Evolutionary conservation across 1,284 basidiomycete genomes (phyloP).

Genomic region (Meripilus lineatus): DNA sequence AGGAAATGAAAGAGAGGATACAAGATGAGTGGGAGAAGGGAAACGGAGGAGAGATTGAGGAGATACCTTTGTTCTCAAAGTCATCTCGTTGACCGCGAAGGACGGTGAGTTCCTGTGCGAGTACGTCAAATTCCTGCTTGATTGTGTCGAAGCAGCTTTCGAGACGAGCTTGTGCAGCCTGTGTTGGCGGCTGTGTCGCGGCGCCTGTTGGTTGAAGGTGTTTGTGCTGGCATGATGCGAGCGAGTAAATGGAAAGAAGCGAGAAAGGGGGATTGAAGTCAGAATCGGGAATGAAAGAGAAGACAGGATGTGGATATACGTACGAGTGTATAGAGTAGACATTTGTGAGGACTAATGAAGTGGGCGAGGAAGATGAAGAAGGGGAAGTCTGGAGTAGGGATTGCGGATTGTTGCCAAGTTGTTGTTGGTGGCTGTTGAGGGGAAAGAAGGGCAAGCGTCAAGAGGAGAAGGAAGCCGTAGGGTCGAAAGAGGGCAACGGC

Average conservation of each 20-base stretch:
- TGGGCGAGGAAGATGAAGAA: too few relatives aligned
- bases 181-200: conserved; percentile 24
- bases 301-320: too few relatives aligned
- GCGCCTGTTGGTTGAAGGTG: conserved; percentile 56
- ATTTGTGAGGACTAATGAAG: too few relatives aligned
- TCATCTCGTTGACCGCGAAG: conserved; percentile 84
- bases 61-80: conserved; percentile 82
- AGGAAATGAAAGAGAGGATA: conserved; percentile 1
- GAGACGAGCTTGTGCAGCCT: conserved; percentile 42
- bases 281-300: conserved; percentile 1
- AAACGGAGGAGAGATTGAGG: conserved; percentile 13
- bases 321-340: too few relatives aligned
- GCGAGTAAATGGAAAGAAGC: conserved; percentile 8
- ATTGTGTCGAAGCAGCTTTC: conserved; percentile 82
- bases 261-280: too few relatives aligned
- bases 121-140: conserved; percentile 80
- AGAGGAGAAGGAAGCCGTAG: too few relatives aligned
- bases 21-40: not conserved
- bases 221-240: conserved; percentile 62
- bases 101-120: conserved; percentile 64
- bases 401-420: too few relatives aligned
- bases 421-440: too few relatives aligned
- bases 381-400: too few relatives aligned
- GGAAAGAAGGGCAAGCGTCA: too few relatives aligned
- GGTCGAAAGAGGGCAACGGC: too few relatives aligned